Base-by-base conservation (phyloP, 2,329 filamentous ascomycete genomes). In the Colletotrichum tropicicola region DNA sequence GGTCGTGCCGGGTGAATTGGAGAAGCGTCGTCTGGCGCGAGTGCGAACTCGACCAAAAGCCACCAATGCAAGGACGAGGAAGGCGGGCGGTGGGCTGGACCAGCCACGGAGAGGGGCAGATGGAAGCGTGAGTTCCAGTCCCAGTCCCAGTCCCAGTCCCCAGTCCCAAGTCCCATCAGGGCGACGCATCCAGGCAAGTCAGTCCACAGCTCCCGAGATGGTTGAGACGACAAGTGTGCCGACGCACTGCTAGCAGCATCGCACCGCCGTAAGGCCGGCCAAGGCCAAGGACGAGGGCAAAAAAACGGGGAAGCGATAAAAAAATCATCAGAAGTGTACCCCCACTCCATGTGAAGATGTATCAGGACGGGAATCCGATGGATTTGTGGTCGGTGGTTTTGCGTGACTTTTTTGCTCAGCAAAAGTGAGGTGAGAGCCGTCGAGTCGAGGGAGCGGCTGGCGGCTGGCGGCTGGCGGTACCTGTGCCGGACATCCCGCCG, bases 271-370 rank as follows among this genome's bases (percentile, higher is more conserved):
- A n/a, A 15, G 13, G 49, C n/a, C 35, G 54, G 44, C 57, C 41
- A 39, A 35, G 19, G 39, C 39, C 17, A n/a, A 55, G 45, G 43
- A 48, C 57, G 44, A 61, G 44, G 37, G 21, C 57, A 35, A 61
- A n/a, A 61, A 65, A 56, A 17, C 51, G 62, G 62, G 52, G 62
- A 65, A 49, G 35, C 28, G 28, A 55, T n/a, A 45, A 53, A 21
- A 54, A 49, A 51, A 39, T n/a, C 13, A 47, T 54, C 37, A 30
- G 37, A 44, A 51, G 12, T 51, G 44, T 41, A 43, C 43, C 57
- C 61, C 62, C 62, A 65, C 62, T 65, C 35, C 62, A 65, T 62
- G 37, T 65, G 62, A 65, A 56, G 51, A 32, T 25, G 62, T 59
- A 51, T 56, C 49, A 47, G 21, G 37, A n/a, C n/a, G n/a, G n/a